These are phyloP conservation scores for Aspergillus fumigatiaffinis DNA, from an alignment of 2,329 filamentous ascomycete genomes.

Conservation along the genomic window DNA sequence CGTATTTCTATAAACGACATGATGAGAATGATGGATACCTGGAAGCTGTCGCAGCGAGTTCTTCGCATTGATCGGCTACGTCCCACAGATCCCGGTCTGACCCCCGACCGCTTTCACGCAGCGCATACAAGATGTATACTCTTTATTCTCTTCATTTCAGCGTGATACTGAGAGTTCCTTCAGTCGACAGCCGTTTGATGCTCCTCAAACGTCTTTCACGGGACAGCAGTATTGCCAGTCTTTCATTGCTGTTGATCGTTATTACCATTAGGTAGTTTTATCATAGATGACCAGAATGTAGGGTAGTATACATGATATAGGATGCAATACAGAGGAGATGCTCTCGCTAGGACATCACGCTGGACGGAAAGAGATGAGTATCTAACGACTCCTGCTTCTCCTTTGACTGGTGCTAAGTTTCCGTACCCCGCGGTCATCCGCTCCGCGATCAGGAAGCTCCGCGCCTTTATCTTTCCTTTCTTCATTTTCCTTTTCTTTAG, in stretches of 20 bases:
- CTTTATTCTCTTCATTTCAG: not conserved
- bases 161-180: not conserved
- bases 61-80: not conserved
- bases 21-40: conserved; percentile 81
- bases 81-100: not conserved
- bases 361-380: not conserved
- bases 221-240: not conserved
- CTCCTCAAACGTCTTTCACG: not conserved
- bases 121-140: not conserved
- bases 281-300: conserved; percentile 7
- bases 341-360: not conserved
- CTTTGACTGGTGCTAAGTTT: not conserved
- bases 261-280: conserved; percentile 7
- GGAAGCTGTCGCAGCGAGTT: conserved; percentile 26
- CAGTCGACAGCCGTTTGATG: not conserved
- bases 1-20: conserved; percentile 77
- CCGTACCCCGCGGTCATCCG: not conserved
- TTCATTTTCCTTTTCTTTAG: conserved; percentile 7
- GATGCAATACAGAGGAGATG: not conserved
- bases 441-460: conserved; percentile 9
- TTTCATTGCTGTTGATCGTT: not conserved
- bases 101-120: not conserved
- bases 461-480: conserved; percentile 19
- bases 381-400: not conserved
- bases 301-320: not conserved